phyloP scores from a whole-genome alignment of 2,329 filamentous ascomycete genomes.

The Didymella pinodella region DNA sequence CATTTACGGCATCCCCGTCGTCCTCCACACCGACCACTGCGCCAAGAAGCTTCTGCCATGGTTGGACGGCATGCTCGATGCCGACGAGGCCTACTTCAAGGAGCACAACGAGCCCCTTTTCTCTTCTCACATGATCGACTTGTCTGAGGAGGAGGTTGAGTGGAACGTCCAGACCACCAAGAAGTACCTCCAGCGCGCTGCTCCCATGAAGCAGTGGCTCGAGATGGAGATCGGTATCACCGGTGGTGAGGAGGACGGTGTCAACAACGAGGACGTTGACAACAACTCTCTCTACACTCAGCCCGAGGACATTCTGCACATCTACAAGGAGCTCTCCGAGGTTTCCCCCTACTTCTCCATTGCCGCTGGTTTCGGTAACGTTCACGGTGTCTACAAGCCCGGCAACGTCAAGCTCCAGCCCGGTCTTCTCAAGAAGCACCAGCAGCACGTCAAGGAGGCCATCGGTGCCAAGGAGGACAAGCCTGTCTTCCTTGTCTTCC shows the following conservation, averaged over 20 bases:
- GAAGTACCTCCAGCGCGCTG: slow-evolving; percentile 82
- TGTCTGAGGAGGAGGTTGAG: slow-evolving; percentile 79
- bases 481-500: slow-evolving; percentile 99
- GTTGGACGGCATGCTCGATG: slow-evolving; percentile 81
- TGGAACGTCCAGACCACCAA: slow-evolving; percentile 88
- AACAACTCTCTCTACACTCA: slow-evolving; percentile 98
- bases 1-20: slow-evolving; percentile 67
- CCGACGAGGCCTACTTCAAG: slow-evolving; percentile 96
- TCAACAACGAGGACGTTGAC: slow-evolving; percentile 97
- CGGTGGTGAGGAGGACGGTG: slow-evolving; percentile 95
- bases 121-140: slow-evolving; percentile 97
- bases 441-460: slow-evolving; percentile 87
- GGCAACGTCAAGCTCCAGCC: slow-evolving; percentile 97
- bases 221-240: slow-evolving; percentile 93
- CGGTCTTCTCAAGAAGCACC: slow-evolving; percentile 95
- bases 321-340: slow-evolving; percentile 67
- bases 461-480: slow-evolving; percentile 75
- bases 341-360: slow-evolving; percentile 91
- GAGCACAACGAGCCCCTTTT: slow-evolving; percentile 78
- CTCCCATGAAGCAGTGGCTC: slow-evolving; percentile 96
- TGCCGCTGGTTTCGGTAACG: slow-evolving; percentile 91
- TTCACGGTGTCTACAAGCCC: slow-evolving; percentile 99
- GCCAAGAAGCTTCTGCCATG: slow-evolving; percentile 99
- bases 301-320: slow-evolving; percentile 45
- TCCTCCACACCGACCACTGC: slow-evolving; percentile 92